phyloP scores from a whole-genome alignment of 345 rosid species.

The Syzygium oleosum region DNA sequence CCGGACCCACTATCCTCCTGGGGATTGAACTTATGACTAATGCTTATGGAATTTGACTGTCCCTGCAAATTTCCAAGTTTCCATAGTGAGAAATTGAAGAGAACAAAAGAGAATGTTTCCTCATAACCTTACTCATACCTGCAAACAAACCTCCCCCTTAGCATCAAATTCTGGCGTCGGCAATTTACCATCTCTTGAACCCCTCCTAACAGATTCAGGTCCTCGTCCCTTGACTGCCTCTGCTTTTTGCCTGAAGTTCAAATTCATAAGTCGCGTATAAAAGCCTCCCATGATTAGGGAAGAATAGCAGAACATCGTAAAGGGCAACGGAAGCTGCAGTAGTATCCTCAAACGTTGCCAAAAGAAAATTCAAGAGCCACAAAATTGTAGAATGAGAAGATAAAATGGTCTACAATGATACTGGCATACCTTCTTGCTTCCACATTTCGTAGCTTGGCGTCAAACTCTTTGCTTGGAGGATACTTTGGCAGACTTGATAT shows the following conservation, averaged over 20 bases:
- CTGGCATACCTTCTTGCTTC: slow-evolving; percentile 52
- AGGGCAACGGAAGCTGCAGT: neutral
- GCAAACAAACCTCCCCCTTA: slow-evolving; percentile 13
- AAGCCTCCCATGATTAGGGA: neutral
- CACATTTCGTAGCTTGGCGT: slow-evolving; percentile 45
- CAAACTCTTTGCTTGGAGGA: slow-evolving; percentile 80
- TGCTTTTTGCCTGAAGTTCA: slow-evolving; percentile 44
- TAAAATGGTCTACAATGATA: neutral
- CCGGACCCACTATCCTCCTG: slow-evolving; percentile 32
- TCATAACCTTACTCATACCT: neutral
- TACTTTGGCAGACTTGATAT: slow-evolving; percentile 63
- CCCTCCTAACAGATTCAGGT: slow-evolving; percentile 63
- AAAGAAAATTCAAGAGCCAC: neutral
- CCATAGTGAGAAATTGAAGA: neutral
- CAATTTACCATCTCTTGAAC: slow-evolving; percentile 34
- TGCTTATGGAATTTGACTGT: slow-evolving; percentile 26
- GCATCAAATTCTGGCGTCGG: slow-evolving; percentile 57
- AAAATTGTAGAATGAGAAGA: neutral
- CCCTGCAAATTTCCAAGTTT: slow-evolving; percentile 1
- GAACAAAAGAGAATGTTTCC: neutral
- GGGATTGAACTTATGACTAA: slow-evolving; percentile 23
- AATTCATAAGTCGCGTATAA: neutral
- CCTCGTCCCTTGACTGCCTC: slow-evolving; percentile 54
- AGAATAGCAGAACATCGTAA: neutral
- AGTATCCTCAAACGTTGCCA: neutral